Evolutionary conservation across 768 basidiomycete species (phyloP), one percentile per base, ranked within the genome.

Genomic region (Boletus pseudo-olivaceus): DNA sequence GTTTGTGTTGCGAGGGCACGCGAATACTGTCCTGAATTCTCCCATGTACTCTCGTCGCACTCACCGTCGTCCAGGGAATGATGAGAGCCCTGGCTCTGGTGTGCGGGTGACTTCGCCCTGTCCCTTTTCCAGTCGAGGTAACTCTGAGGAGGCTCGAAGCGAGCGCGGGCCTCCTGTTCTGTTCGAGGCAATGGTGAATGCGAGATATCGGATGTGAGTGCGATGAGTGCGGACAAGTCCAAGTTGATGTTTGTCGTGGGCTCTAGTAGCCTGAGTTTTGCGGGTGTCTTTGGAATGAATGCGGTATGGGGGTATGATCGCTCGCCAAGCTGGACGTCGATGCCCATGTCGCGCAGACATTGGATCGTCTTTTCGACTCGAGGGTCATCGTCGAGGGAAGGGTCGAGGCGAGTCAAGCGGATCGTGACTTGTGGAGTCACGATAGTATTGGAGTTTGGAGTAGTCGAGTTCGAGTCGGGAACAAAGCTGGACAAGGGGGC

Each of bases 201-300:
- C 0, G 88, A 87, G 48, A 91, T 82, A 57, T 92, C 90, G 11
- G 89, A 91, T 40, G 90, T 79, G 29, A 94, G 78, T 0, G 93
- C 92, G 50, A 96, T 87, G 43, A 96, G 79, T 1, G 88, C 78
- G 1, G 90, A 93, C 11, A 96, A 76, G 64, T 96, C 93, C 33
- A 94, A 78, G 59, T 93, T 90, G 69, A 96, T 76, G 45, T 77
- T 72, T 7, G 62, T 61, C 0, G 87, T 88, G 1, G 87, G 88
- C 10, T 66, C 52, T 35, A 79, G 66, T 9, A 30, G 35, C 35
- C 56, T 55, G 54, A 44, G 29, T 60, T 19, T 33, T 30, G 40
- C 4, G 3, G 34, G 27, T 2, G 34, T 46, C 20, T 41, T 40
- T 43, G 26, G 27, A 7, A 54, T 10, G 12, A 33, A 35, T 19